These are phyloP conservation scores for Ormosia emarginata DNA, from an alignment of 306 rosid species.

Conservation along the genomic window DNA sequence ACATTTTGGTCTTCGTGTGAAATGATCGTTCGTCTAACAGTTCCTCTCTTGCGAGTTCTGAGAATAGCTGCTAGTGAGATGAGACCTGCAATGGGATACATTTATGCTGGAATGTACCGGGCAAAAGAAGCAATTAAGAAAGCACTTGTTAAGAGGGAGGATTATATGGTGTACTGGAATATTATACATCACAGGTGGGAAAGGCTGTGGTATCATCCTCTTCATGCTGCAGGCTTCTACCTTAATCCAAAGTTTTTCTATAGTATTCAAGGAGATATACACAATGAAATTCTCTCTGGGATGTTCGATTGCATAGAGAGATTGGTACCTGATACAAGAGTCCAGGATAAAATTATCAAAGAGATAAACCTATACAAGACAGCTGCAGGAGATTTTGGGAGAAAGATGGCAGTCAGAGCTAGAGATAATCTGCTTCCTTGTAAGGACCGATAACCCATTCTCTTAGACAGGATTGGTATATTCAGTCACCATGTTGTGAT, in stretches of 20 bases:
- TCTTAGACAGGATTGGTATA: slow-evolving; percentile 21
- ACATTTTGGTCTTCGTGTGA: slow-evolving; percentile 87
- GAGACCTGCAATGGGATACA: slow-evolving; percentile 85
- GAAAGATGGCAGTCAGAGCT: slow-evolving; percentile 89
- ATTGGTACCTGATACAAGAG: slow-evolving; percentile 77
- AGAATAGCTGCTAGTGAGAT: slow-evolving; percentile 62
- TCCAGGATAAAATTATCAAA: slow-evolving; percentile 82
- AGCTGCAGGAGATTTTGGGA: slow-evolving; percentile 79
- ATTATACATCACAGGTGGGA: slow-evolving; percentile 90
- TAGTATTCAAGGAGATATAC: slow-evolving; percentile 75
- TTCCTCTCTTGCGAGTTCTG: slow-evolving; percentile 69
- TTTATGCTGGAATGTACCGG: slow-evolving; percentile 78
- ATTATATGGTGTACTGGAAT: slow-evolving; percentile 77
- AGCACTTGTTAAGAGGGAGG: slow-evolving; percentile 68
- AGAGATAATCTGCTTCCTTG: slow-evolving; percentile 86
- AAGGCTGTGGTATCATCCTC: slow-evolving; percentile 72
- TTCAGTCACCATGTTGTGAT: slow-evolving; percentile 12
- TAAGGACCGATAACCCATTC: slow-evolving; percentile 45
- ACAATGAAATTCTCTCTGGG: slow-evolving; percentile 54
- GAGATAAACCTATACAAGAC: slow-evolving; percentile 73
- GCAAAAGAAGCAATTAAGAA: slow-evolving; percentile 83
- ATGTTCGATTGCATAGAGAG: slow-evolving; percentile 89
- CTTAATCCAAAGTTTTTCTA: slow-evolving; percentile 87
- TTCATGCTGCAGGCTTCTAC: slow-evolving; percentile 84
- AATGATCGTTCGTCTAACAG: slow-evolving; percentile 59